A percentile compares a stretch with the other conserved stretches of the same genome.
Conservation (phyloP, 2,329 filamentous ascomycete species). For the Verticillium zaregamsianum region DNA sequence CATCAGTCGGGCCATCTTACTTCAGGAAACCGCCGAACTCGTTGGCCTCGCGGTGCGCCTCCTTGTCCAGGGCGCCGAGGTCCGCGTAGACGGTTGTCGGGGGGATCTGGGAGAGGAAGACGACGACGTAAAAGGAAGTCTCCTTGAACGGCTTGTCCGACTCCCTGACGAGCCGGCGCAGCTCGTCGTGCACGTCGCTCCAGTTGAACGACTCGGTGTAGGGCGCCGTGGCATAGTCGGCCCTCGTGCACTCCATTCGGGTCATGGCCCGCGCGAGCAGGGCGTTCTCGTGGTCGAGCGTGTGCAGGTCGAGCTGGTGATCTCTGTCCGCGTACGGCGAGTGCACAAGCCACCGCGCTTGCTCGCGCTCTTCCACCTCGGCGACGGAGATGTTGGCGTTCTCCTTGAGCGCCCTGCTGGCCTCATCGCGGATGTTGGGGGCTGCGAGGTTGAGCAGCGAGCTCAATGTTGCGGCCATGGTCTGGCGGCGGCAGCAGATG, state of each 20-base stretch:
- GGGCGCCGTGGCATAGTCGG: conserved; percentile 71
- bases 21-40: conserved; percentile 79
- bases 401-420: conserved; percentile 5
- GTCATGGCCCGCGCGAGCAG: conserved; percentile 70
- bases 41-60: conserved; percentile 75
- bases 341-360: conserved; percentile 47
- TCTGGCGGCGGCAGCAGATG: not conserved
- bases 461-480: conserved; percentile 4
- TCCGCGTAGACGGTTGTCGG: conserved; percentile 62
- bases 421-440: not conserved
- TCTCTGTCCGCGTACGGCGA: conserved; percentile 71
- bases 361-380: conserved; percentile 6
- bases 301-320: conserved; percentile 70
- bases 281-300: conserved; percentile 59
- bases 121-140: conserved; percentile 75
- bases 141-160: conserved; percentile 54
- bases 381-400: conserved; percentile 4
- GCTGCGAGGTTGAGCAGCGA: conserved; percentile 5
- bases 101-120: conserved; percentile 72
- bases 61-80: conserved; percentile 70
- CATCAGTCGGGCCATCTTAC: conserved; percentile 31
- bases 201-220: conserved; percentile 80
- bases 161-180: conserved; percentile 46
- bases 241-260: conserved; percentile 54
- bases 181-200: conserved; percentile 53